Percentiles rank a stretch among this genome's conserved stretches.
These are phyloP conservation scores for Aspergillus floridensis DNA, from an alignment of 2,329 filamentous ascomycete genomes.

Conservation along the genomic window DNA sequence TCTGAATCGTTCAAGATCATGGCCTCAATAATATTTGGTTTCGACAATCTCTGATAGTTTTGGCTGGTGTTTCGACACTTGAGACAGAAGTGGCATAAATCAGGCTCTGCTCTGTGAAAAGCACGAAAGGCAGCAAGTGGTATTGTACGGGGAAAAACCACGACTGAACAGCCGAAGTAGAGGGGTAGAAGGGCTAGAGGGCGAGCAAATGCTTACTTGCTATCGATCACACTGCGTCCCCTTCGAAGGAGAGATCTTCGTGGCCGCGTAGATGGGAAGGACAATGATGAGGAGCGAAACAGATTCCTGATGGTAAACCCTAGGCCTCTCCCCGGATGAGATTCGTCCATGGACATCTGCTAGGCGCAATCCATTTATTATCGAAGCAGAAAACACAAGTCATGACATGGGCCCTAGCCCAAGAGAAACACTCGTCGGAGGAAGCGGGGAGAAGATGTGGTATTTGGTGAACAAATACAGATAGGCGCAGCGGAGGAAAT, in stretches of 20 bases:
- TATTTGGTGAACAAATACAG: background rate
- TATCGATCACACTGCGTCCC: constrained; percentile 34
- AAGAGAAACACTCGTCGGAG: constrained; percentile 2
- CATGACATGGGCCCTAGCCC: constrained; percentile 20
- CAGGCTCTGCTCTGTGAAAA: background rate
- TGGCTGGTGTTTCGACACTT: background rate
- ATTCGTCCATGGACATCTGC: constrained; percentile 37
- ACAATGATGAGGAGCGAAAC: constrained; percentile 31
- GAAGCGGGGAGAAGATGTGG: constrained; percentile 3
- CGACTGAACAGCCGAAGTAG: background rate
- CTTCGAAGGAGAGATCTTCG: constrained; percentile 35
- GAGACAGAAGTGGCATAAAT: background rate
- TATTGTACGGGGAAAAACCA: background rate
- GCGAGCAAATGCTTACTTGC: constrained; percentile 27
- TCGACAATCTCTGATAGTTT: background rate
- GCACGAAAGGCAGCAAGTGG: background rate
- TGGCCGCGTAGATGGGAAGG: constrained; percentile 28
- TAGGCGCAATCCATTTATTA: constrained; percentile 31
- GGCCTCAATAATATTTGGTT: background rate
- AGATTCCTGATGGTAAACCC: constrained; percentile 32
- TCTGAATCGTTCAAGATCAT: constrained; percentile 1
- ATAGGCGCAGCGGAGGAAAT: constrained; percentile 3
- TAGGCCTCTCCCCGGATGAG: constrained; percentile 31
- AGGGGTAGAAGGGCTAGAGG: background rate
- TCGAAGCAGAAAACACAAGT: constrained; percentile 18